A percentile compares a stretch with the other conserved stretches of the same genome.
Evolutionary conservation across 2,329 filamentous ascomycete species (phyloP).

Genomic region (Allantophomopsis lycopodina): DNA sequence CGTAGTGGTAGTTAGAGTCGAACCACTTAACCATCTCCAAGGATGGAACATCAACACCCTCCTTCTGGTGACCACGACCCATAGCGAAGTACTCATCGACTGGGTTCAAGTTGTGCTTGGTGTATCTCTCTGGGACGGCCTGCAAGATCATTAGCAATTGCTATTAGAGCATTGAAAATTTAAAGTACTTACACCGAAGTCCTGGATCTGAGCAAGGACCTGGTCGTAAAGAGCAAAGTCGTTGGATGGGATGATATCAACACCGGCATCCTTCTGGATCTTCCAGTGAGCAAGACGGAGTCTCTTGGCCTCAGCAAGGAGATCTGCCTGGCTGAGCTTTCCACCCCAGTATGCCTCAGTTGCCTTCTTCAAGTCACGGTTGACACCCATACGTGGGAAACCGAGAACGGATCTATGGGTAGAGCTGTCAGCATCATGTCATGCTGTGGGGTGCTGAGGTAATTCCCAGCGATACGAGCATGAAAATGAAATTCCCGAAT

Average conservation of each 20-base stretch:
- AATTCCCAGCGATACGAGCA: neutral
- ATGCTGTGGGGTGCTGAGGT: neutral
- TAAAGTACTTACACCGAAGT: conserved; percentile 65
- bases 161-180: conserved; percentile 1
- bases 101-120: conserved; percentile 71
- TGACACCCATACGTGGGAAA: conserved; percentile 97
- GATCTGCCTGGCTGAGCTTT: conserved; percentile 84
- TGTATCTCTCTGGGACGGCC: conserved; percentile 89
- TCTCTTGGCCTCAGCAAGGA: conserved; percentile 90
- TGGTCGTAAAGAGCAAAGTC: conserved; percentile 99
- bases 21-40: conserved; percentile 99
- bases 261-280: conserved; percentile 97
- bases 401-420: conserved; percentile 57
- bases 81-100: conserved; percentile 99
- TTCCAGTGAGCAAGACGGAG: conserved; percentile 97
- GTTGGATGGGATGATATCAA: conserved; percentile 97
- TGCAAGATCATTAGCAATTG: conserved; percentile 20
- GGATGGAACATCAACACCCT: conserved; percentile 79
- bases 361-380: conserved; percentile 99
- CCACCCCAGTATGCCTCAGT: conserved; percentile 81
- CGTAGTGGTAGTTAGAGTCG: conserved; percentile 99
- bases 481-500: no score
- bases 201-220: conserved; percentile 93
- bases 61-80: conserved; percentile 97
- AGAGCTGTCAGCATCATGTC: conserved; percentile 5